Evolutionary conservation across 805 yeast species (phyloP).

Genomic region (Candida suzukii): DNA sequence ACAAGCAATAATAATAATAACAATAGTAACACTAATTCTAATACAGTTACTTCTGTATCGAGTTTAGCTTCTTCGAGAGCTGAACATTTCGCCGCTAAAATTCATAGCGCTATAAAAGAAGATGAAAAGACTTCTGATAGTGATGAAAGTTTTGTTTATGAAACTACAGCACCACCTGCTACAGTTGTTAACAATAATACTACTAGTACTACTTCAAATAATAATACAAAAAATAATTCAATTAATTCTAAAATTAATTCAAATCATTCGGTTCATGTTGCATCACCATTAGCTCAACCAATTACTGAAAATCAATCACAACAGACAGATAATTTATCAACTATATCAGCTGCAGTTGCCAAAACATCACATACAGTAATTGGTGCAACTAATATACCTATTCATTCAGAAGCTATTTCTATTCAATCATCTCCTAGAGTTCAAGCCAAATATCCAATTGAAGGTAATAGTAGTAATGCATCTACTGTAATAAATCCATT

Average conservation of each 20-base stretch:
- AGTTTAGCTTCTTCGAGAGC: slow-evolving; percentile 66
- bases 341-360: background rate
- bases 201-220: background rate
- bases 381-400: background rate
- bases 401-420: background rate
- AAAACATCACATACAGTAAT: background rate
- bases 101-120: slow-evolving; percentile 92
- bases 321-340: background rate
- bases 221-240: slow-evolving; percentile 5
- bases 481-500: background rate
- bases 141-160: slow-evolving; percentile 96
- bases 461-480: background rate
- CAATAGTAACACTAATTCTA: background rate
- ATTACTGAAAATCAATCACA: background rate
- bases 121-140: slow-evolving; percentile 73
- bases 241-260: background rate
- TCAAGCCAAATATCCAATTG: slow-evolving; percentile 6
- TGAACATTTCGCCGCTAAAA: slow-evolving; percentile 88
- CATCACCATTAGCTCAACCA: slow-evolving; percentile 1
- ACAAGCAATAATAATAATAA: background rate
- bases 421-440: slow-evolving; percentile 7
- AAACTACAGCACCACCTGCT: slow-evolving; percentile 29
- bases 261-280: background rate
- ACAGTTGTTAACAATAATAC: slow-evolving; percentile 6
- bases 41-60: slow-evolving; percentile 20